Conservation (phyloP, 2,329 filamentous ascomycete species). For the Cyclaneusma minus region DNA sequence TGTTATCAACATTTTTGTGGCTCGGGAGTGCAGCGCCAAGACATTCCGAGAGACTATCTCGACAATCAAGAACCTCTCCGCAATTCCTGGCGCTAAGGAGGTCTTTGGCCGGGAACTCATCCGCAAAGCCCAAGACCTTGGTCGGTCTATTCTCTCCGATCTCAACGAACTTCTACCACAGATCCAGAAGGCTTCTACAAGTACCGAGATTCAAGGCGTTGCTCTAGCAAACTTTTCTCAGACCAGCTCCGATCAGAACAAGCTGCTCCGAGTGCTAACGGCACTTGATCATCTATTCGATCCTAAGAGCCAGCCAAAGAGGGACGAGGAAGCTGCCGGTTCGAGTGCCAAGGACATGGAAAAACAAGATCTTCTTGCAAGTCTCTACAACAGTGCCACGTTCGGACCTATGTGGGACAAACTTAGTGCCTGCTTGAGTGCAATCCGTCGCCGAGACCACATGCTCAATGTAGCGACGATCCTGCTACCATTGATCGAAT, state of each 20-base stretch:
- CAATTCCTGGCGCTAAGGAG: slow-evolving; percentile 77
- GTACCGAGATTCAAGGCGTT: slow-evolving; percentile 89
- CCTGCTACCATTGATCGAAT: slow-evolving; percentile 83
- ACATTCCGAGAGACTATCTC: slow-evolving; percentile 96
- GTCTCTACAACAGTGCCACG: slow-evolving; percentile 78
- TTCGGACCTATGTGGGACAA: slow-evolving; percentile 88
- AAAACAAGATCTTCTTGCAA: slow-evolving; percentile 74
- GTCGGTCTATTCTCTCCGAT: slow-evolving; percentile 70
- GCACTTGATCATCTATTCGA: slow-evolving; percentile 94
- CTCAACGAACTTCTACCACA: slow-evolving; percentile 73
- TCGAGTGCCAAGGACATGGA: slow-evolving; percentile 39
- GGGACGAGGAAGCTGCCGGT: slow-evolving; percentile 28
- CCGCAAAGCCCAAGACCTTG: slow-evolving; percentile 69
- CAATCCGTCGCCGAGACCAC: slow-evolving; percentile 81
- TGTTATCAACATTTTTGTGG: slow-evolving; percentile 93
- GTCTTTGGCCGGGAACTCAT: slow-evolving; percentile 90
- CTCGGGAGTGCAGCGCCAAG: slow-evolving; percentile 90
- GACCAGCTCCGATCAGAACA: slow-evolving; percentile 90
- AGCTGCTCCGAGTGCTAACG: slow-evolving; percentile 79
- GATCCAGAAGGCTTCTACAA: slow-evolving; percentile 72
- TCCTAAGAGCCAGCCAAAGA: slow-evolving; percentile 46
- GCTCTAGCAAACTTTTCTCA: slow-evolving; percentile 92
- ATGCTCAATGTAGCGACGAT: slow-evolving; percentile 97
- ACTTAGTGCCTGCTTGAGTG: slow-evolving; percentile 72
- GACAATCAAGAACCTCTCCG: slow-evolving; percentile 95